Base-by-base conservation (phyloP, 768 basidiomycete species). In the Cubamyces lactineus region DNA sequence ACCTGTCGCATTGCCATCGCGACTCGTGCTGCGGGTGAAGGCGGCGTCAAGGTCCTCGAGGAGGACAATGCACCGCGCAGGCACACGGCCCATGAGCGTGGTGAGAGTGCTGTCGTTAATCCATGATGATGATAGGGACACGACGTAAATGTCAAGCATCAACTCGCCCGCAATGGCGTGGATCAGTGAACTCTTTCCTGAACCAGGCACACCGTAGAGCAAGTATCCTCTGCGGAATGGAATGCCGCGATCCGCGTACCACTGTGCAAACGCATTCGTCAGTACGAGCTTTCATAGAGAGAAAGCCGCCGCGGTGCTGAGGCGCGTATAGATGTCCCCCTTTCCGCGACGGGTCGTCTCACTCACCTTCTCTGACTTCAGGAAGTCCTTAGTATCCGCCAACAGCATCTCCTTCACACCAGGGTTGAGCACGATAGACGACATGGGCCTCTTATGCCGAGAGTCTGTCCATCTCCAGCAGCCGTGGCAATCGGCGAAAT, bases 241-340 rank as follows among this genome's bases (percentile, higher is more conserved):
- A 66, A 94, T 94, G 53, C 93, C 93, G 68, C 93, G 87, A 74
- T 93, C 90, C n/a, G 91, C 90, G 67, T 94, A 95, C 93, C 93
- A 94, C 86, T 91, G 64, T 41, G 56, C 24, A 34, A 23, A 48
- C 43, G 11, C 30, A 46, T 23, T 38, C 23, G 61, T 67, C 61
- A 68, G 67, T 53, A 53, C 30, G 53, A 47, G 54, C 57, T 45
- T 30, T 48, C 17, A 26, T 16, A 19, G 5, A 49, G 48, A 47
- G 42, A 60, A 49, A 51, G 46, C 53, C 59, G 64, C 30, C 41
- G 53, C 8, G 40, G 28, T 26, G 47, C 34, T 53, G 11, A 30
- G 55, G 51, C 47, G 59, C 39, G 59, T 57, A 24, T 17, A 19
- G 55, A 51, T 38, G 43, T 30, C 41, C 45, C n/a, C 30, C 6